phyloP scores from a whole-genome alignment of 495 filamentous ascomycete species.

The Penicillium malachiteum region DNA sequence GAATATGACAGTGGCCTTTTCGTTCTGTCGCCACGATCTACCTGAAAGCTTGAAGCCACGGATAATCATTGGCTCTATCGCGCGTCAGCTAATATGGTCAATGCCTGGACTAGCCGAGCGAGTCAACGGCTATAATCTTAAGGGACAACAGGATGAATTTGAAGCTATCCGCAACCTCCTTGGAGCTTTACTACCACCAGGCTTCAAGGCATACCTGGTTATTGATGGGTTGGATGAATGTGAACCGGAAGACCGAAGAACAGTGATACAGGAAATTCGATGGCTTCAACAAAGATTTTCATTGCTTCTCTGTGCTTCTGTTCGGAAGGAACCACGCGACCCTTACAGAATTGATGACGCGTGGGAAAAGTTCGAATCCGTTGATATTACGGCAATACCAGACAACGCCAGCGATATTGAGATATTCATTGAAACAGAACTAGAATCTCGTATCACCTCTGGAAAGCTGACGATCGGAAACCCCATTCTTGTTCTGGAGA shows the following conservation, averaged over 20 bases:
- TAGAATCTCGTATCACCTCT: constrained; percentile 30
- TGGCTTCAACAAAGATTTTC: constrained; percentile 7
- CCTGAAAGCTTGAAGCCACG: constrained; percentile 35
- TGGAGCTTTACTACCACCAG: neutral
- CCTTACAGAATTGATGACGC: neutral
- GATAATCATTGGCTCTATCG: constrained; percentile 38
- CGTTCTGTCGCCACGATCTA: constrained; percentile 44
- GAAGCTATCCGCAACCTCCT: neutral
- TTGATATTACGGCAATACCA: constrained; percentile 21
- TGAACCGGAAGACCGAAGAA: neutral
- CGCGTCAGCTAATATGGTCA: constrained; percentile 35
- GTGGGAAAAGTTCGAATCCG: neutral
- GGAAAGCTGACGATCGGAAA: constrained; percentile 33
- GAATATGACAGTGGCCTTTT: constrained; percentile 30
- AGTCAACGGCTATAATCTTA: neutral
- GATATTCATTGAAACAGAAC: constrained; percentile 34
- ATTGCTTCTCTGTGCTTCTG: constrained; percentile 31
- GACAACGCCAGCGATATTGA: constrained; percentile 42
- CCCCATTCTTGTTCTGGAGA: constrained; percentile 30
- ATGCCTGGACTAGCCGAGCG: neutral
- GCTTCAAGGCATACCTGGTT: neutral
- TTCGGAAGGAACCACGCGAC: constrained; percentile 12
- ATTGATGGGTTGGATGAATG: neutral
- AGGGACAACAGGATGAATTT: neutral
- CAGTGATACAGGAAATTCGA: neutral